Evolutionary conservation across 1,284 basidiomycete species (phyloP), one percentile per base, ranked within the genome.

Genomic region (Tremellales sp.): DNA sequence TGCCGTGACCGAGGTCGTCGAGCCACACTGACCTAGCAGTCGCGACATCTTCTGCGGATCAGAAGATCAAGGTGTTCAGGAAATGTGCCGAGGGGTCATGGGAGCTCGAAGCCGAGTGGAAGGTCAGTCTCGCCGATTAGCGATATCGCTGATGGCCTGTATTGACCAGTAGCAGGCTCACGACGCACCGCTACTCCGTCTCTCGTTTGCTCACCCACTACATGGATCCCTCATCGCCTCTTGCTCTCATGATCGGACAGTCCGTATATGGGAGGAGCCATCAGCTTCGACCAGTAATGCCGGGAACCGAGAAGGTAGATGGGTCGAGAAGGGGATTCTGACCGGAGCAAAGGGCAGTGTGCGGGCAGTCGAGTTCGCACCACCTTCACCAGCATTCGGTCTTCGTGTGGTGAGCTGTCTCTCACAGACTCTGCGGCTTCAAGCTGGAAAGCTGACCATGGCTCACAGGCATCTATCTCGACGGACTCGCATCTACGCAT

Each of bases 181-280:
- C 70, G 89, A 91, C 62, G 89, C 89, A 10, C 82, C 89, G 0
- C 78, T 92, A 35, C 82, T 88, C 7, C 84, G 82, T 68, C 62
- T 93, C n/a, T 81, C 81, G 48, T 94, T 89, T 85, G 87, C 88
- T 2, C 89, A 92, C 65, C 89, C 91, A 5, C 84, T 91, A 68
- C 90, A 89, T 57, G 90, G 89, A 10, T 81, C 83, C 1, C 80
- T 94, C 48, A 77, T 94, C 48, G 89, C 89, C 0, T 89, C 86
- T 0, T 82, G 82, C 5, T 89, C 86, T 1, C 89, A 89, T 62
- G 91, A 96, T 72, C 81, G 90, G 15, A 87, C 86, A 0, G 86
- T 90, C 48, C 86, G 91, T 71, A 81, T 94, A 17, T 94, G 89
- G 89, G 89, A 92, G 67, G 86, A 88, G 62, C 61, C 63, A 11